A percentile compares a stretch with the other conserved stretches of the same genome.
Conservation (phyloP, 2,329 filamentous ascomycete genomes). For the Cadophora gregata region DNA sequence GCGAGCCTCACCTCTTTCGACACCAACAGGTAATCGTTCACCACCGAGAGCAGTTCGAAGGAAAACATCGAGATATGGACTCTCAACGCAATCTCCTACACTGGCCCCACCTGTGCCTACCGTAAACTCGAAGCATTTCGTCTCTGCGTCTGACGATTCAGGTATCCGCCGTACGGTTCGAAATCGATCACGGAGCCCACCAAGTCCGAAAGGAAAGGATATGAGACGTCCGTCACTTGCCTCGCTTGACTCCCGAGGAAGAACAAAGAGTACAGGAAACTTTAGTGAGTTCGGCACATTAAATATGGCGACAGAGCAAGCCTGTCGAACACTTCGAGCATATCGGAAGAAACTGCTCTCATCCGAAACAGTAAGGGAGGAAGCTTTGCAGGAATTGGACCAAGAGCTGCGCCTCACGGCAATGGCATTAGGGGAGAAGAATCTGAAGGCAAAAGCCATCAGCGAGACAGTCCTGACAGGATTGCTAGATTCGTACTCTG, state of each 20-base stretch:
- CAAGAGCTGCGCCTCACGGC: conserved; percentile 68
- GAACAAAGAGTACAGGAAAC: conserved; percentile 52
- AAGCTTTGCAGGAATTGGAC: conserved; percentile 66
- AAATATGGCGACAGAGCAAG: conserved; percentile 68
- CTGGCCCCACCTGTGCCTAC: conserved; percentile 42
- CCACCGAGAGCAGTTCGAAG: conserved; percentile 61
- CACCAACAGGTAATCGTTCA: conserved; percentile 55
- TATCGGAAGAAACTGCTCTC: conserved; percentile 68
- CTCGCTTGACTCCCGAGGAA: conserved; percentile 52
- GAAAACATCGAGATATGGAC: conserved; percentile 58
- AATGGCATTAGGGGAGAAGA: conserved; percentile 56
- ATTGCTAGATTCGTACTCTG: conserved; percentile 77
- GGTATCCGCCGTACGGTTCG: conserved; percentile 34
- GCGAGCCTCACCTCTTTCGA: conserved; percentile 51
- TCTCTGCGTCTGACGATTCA: conserved; percentile 41
- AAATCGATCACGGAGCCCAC: conserved; percentile 42
- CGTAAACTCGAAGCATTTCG: conserved; percentile 37
- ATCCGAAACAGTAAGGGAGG: conserved; percentile 59
- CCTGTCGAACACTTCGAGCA: conserved; percentile 64
- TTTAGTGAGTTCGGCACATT: conserved; percentile 59
- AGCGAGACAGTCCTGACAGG: conserved; percentile 65
- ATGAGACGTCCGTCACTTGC: conserved; percentile 61
- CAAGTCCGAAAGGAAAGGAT: conserved; percentile 38
- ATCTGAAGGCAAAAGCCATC: conserved; percentile 51
- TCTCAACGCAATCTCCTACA: conserved; percentile 58